These are phyloP conservation scores for Acanthamoeba culbertsoni DNA, from an alignment of 208 protist genomes.

Conservation along the genomic window DNA sequence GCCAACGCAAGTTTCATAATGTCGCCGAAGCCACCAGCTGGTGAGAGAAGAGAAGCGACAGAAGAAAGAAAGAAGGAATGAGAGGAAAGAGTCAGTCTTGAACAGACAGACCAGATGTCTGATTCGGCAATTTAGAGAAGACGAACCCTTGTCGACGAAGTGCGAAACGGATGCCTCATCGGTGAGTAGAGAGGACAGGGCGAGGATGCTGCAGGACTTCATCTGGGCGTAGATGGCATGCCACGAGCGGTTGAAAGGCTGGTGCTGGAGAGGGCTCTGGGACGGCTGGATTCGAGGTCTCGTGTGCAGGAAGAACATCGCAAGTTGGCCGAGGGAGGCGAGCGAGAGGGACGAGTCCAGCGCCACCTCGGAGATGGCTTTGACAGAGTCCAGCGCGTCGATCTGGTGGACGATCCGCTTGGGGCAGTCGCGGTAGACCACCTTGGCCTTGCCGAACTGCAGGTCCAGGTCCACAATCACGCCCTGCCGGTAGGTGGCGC, in stretches of 20 bases:
- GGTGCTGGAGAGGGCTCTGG: too few relatives aligned
- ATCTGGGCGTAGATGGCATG: slow-evolving; percentile 15
- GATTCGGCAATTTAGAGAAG: background rate
- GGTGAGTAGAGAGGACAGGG: background rate
- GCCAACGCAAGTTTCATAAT: background rate
- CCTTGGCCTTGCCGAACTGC: slow-evolving; percentile 20
- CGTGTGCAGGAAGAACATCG: background rate
- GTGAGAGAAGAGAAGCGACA: background rate
- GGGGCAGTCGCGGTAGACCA: background rate
- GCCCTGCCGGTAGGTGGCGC: background rate
- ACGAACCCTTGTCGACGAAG: slow-evolving; percentile 50
- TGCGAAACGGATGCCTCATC: background rate
- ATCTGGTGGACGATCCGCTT: background rate
- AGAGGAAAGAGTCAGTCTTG: too few relatives aligned
- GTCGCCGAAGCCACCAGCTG: background rate
- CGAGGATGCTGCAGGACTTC: slow-evolving; percentile 35
- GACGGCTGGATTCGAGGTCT: too few relatives aligned
- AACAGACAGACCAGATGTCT: background rate
- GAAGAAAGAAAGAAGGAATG: background rate
- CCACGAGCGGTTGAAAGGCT: background rate
- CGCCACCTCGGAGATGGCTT: background rate
- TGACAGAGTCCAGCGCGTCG: background rate
- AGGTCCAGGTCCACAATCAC: background rate
- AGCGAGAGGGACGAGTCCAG: background rate
- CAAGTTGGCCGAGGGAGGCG: background rate